Evolutionary conservation across 2,329 filamentous ascomycete genomes (phyloP).

Genomic region (Mariannaea sp.): DNA sequence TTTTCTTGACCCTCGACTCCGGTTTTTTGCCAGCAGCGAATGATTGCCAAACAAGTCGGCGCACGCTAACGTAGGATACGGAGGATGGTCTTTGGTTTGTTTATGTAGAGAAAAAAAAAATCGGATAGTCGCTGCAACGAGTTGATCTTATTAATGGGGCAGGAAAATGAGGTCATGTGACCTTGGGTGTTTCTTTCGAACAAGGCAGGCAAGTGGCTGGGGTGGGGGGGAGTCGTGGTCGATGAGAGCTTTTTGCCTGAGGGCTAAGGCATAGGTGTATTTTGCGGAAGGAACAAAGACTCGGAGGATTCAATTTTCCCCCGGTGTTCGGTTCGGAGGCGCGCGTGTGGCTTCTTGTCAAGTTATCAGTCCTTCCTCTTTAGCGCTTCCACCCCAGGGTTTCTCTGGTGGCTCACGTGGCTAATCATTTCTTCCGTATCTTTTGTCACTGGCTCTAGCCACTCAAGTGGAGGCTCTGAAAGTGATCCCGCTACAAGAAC

Average conservation of each 20-base stretch:
- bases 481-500: neutral
- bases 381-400: neutral
- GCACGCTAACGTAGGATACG: conserved; percentile 48
- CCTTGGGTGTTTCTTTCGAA: neutral
- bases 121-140: conserved; percentile 14
- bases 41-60: conserved; percentile 37
- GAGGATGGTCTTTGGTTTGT: conserved; percentile 50
- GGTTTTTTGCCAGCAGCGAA: conserved; percentile 51
- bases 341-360: neutral
- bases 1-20: conserved; percentile 62
- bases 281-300: neutral
- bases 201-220: neutral
- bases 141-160: conserved; percentile 28
- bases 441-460: conserved; percentile 7
- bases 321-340: conserved; percentile 2
- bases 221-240: neutral
- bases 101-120: conserved; percentile 36
- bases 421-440: neutral
- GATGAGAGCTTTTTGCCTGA: too few species aligned
- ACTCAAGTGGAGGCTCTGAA: conserved; percentile 9
- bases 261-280: conserved; percentile 2
- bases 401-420: conserved; percentile 17
- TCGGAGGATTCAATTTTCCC: neutral
- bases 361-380: too few species aligned
- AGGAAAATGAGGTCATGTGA: conserved; percentile 32